A percentile compares a stretch with the other conserved stretches of the same genome.
These are phyloP conservation scores for Saturnispora saitoi DNA, from an alignment of 805 yeast genomes.

Conservation along the genomic window DNA sequence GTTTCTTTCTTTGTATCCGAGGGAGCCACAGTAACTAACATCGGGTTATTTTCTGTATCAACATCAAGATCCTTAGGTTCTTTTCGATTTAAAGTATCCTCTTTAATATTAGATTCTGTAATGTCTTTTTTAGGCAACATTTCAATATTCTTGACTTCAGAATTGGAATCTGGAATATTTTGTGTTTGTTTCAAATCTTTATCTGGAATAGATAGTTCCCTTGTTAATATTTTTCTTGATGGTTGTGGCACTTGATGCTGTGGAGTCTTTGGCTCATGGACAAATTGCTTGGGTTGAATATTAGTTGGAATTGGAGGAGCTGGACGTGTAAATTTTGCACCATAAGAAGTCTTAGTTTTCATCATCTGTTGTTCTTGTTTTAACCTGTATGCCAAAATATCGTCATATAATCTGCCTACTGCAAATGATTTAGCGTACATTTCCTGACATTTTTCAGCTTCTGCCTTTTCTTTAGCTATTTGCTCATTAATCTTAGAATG, in stretches of 20 bases:
- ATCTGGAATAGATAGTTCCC: not conserved
- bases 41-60: no score
- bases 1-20: not conserved
- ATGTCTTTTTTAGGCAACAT: no score
- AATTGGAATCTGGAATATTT: not conserved
- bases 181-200: not conserved
- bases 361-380: slow-evolving; percentile 18
- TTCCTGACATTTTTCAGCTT: slow-evolving; percentile 58
- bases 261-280: not conserved
- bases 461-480: slow-evolving; percentile 46
- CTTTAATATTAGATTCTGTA: no score
- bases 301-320: slow-evolving; percentile 5
- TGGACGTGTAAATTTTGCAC: slow-evolving; percentile 1
- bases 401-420: slow-evolving; percentile 68
- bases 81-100: no score
- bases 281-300: not conserved
- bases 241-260: not conserved
- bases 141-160: not conserved
- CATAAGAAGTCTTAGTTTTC: slow-evolving; percentile 6
- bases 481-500: slow-evolving; percentile 64
- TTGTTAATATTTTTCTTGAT: not conserved
- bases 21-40: no score
- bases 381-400: slow-evolving; percentile 52
- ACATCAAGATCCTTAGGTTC: no score
- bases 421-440: slow-evolving; percentile 73